Conservation (phyloP, 257 asterid genomes). For the Leonotis leonurus region DNA sequence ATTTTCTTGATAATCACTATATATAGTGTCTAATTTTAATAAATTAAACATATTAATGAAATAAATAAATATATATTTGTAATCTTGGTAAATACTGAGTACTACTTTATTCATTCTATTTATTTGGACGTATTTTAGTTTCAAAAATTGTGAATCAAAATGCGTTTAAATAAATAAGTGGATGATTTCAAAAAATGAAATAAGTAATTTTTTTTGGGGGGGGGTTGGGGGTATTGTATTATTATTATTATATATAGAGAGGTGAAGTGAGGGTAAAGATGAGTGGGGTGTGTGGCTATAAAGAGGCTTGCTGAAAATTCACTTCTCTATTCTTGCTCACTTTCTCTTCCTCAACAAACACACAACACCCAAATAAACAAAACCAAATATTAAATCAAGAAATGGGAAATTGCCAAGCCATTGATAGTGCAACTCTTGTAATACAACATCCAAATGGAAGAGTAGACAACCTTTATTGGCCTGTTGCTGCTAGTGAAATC, state of each 20-base stretch:
- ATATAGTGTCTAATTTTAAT: no score
- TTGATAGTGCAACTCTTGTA: conserved; percentile 61
- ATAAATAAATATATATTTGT: no score
- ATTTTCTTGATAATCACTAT: no score
- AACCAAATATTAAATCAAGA: neutral
- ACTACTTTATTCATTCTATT: no score
- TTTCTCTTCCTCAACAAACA: neutral
- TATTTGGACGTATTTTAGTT: no score
- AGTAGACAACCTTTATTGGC: conserved; percentile 49
- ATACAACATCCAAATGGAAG: conserved; percentile 75
- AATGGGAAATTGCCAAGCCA: conserved; percentile 96
- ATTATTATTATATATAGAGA: neutral
- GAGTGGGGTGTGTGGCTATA: conserved; percentile 28
- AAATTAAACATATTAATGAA: no score
- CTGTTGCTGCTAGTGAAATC: conserved; percentile 55
- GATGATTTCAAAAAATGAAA: neutral
- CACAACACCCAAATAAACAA: neutral
- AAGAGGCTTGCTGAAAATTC: conserved; percentile 12
- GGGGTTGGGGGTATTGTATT: neutral
- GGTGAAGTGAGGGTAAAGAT: conserved; percentile 18
- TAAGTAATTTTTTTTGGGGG: neutral
- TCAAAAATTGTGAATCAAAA: no score
- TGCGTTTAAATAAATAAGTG: no score
- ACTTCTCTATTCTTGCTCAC: conserved; percentile 13
- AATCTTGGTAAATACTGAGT: no score